Base-by-base conservation (phyloP, 352 stramenopile genomes). In the Globisporangium splendens region DNA sequence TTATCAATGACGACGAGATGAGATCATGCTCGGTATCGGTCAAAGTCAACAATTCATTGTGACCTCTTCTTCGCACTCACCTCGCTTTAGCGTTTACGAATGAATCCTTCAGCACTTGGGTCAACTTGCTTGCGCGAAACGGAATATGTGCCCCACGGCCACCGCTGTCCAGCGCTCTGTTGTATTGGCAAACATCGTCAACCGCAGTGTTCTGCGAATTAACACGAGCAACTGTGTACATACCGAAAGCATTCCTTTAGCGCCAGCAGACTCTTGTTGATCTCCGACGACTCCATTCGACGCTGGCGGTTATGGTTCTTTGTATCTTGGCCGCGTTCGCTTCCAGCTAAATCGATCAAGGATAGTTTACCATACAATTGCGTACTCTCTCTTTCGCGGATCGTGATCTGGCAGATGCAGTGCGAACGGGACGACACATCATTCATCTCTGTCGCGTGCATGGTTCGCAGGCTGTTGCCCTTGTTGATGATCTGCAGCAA, bases 91-190 rank as follows among this genome's bases (percentile, higher is more conserved):
- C 81, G 33, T 97, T 97, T 20, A 98, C 88, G 73, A 99, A 98
- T 53, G 90, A 98, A 54, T 99, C 96, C 69, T 98, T 98, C 18
- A 99, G 68, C n/a, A 99, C 96, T 79, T 98, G 95, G 2, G 95
- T 99, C 0, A 99, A 81, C 57, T 98, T 98, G 61, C 88, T 97
- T 38, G 91, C 96, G 58, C 97, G 87, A 65, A 98, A 99, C 13
- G 96, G 96, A 54, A 98, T 98, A 50, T 98, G 95, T 15, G 88
- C 73, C 28, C 81, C 87, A 42, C 84, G 68, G 70, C 87, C 88
- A 22, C 83, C 91, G 50, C 88, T 98, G 50, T 98, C 94, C 8
- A 99, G 68, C 8, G 96, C 95, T 53, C 80, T 90, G 35, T 35
- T 10, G 28, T 10, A 35, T 35, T 12, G 46, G 14, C 12, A 22